These are phyloP conservation scores for Aspergillus fischeri DNA, from an alignment of 2,329 filamentous ascomycete species.

Conservation along the genomic window DNA sequence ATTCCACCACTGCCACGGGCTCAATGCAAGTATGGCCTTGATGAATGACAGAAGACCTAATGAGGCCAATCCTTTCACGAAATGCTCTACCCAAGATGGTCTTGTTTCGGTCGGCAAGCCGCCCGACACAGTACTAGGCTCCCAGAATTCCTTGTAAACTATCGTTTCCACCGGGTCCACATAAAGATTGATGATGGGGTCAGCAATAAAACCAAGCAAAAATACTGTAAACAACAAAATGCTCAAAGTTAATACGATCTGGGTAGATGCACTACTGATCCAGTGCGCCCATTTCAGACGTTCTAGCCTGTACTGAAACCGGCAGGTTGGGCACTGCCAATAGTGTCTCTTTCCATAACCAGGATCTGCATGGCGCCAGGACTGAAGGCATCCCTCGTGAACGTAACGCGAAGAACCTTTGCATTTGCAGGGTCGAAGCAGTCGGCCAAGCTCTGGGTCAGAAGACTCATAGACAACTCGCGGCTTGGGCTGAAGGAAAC, in stretches of 20 bases:
- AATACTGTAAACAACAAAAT: slow-evolving; percentile 74
- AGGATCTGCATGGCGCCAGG: slow-evolving; percentile 75
- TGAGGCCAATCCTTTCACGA: slow-evolving; percentile 84
- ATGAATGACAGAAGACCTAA: slow-evolving; percentile 80
- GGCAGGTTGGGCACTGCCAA: slow-evolving; percentile 84
- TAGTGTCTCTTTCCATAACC: slow-evolving; percentile 63
- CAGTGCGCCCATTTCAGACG: slow-evolving; percentile 71
- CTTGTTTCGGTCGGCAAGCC: slow-evolving; percentile 43
- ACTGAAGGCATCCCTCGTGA: slow-evolving; percentile 81
- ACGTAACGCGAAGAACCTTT: slow-evolving; percentile 91
- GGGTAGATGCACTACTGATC: slow-evolving; percentile 62
- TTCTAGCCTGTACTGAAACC: slow-evolving; percentile 74
- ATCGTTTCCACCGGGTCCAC: slow-evolving; percentile 69
- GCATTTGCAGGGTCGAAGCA: slow-evolving; percentile 88
- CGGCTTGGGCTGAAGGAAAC: slow-evolving; percentile 53
- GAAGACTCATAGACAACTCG: slow-evolving; percentile 69
- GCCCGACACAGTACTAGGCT: slow-evolving; percentile 35
- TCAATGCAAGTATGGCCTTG: slow-evolving; percentile 71
- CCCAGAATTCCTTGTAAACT: slow-evolving; percentile 43
- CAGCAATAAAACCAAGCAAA: slow-evolving; percentile 81
- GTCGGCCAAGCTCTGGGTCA: slow-evolving; percentile 67
- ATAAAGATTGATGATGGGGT: slow-evolving; percentile 87
- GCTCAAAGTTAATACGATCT: slow-evolving; percentile 65
- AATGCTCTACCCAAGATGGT: slow-evolving; percentile 73
- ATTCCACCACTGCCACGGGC: slow-evolving; percentile 73